Evolutionary conservation across 257 asterid genomes (phyloP).

Genomic region (Forsythia viridissima): DNA sequence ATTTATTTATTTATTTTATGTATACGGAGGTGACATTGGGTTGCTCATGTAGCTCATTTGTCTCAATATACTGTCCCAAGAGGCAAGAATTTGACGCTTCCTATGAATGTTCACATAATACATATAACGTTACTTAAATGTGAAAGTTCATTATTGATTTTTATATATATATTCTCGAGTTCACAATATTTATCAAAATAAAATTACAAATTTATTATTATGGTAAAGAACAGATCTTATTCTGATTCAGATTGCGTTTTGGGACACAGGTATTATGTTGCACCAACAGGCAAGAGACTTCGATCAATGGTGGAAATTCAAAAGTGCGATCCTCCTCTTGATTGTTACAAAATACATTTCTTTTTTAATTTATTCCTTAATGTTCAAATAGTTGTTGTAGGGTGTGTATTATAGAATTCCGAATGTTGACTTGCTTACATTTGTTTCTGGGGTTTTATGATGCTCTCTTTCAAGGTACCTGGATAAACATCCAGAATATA

Average conservation of each 20-base stretch:
- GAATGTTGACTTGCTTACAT: slow-evolving; percentile 15
- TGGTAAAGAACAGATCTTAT: slow-evolving; percentile 8
- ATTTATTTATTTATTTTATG: too few relatives aligned
- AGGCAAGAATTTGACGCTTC: neutral
- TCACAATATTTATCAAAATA: neutral
- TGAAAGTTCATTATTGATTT: neutral
- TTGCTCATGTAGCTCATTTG: neutral
- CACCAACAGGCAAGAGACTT: slow-evolving; percentile 67
- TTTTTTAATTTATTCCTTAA: neutral
- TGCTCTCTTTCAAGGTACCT: slow-evolving; percentile 52
- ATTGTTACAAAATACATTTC: neutral
- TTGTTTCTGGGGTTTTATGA: slow-evolving; percentile 18
- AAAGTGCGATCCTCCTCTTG: slow-evolving; percentile 39
- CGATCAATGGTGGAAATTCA: slow-evolving; percentile 69
- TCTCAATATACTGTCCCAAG: neutral
- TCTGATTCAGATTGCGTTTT: slow-evolving; percentile 18
- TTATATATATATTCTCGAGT: neutral
- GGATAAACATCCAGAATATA: slow-evolving; percentile 55
- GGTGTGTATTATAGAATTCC: slow-evolving; percentile 9
- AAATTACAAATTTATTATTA: neutral
- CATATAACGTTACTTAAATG: neutral
- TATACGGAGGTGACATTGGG: neutral
- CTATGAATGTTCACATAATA: neutral
- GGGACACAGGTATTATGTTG: slow-evolving; percentile 59
- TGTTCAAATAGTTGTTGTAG: neutral